Evolutionary conservation across 73 alveolate species (phyloP).

Genomic region (Tetrahymena borealis): DNA sequence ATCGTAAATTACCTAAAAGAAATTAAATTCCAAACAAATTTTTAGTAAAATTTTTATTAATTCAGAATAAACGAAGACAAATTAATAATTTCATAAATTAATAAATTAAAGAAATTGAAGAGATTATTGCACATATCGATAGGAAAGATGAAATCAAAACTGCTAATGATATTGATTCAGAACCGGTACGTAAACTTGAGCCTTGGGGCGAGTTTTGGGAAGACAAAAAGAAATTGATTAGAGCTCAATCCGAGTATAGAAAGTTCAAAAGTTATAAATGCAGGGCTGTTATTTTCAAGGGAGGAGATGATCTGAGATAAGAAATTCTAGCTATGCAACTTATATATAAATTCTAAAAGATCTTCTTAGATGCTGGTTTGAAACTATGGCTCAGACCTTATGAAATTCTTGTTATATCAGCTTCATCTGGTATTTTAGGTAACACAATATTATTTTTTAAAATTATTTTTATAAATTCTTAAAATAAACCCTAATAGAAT

Average conservation of each 20-base stretch:
- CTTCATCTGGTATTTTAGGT: slow-evolving; percentile 67
- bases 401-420: slow-evolving; percentile 73
- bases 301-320: slow-evolving; percentile 84
- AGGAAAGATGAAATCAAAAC: neutral
- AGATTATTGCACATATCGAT: neutral
- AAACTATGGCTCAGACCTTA: slow-evolving; percentile 69
- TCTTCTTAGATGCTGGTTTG: slow-evolving; percentile 53
- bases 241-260: slow-evolving; percentile 42
- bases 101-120: neutral
- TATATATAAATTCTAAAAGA: slow-evolving; percentile 62
- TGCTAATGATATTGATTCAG: neutral
- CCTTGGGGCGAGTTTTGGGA: slow-evolving; percentile 56
- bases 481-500: slow-evolving; percentile 29
- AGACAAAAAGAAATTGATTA: slow-evolving; percentile 32
- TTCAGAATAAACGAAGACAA: neutral
- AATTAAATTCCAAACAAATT: neutral
- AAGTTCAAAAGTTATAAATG: slow-evolving; percentile 65
- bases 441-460: neutral
- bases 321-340: slow-evolving; percentile 86
- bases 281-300: slow-evolving; percentile 68
- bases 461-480: neutral
- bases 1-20: neutral
- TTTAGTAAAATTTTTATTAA: neutral
- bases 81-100: neutral
- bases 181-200: slow-evolving; percentile 23